Base-by-base conservation (phyloP, 164 flowering plant species). In the Vitis amurensis region DNA sequence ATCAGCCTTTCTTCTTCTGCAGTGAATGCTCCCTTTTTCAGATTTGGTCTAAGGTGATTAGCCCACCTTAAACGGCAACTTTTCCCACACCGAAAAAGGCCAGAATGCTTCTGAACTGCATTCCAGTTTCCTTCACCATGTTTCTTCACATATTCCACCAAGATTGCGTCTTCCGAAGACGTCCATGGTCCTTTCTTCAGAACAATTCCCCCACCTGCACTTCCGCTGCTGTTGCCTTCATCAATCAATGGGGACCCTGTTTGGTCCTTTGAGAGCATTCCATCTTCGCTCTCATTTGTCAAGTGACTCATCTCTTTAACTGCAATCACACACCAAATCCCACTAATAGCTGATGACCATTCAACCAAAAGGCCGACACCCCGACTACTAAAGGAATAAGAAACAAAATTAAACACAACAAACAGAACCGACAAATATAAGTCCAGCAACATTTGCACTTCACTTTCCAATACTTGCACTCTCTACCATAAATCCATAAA, bases 101-200 rank as follows among this genome's bases (percentile, higher is more conserved):
- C 94, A 4, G 97, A 85, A 71, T 88, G 82, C 87, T 88, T 92
- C 72, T 89, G 95, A 50, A 90, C 96, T 57, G 92, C 89, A 82
- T 92, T 92, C 97, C 97, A 92, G 72, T 90, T 92, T 9, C 97
- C 95, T 67, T 92, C 97, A 19, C 96, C 96, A 69, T 90, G 89
- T 77, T 88, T 85, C 61, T 85, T 88, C 59, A 92, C 97, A 76
- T 92, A 90, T 0, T 89, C 97, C 17, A 87, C 79, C 80, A 92
- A 73, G 73, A 90, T 87, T 19, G 89, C 94, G 85, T 92, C 97
- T 80, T 92, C 96, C 15, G 86, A 81, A 49, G 97, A 74, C 31
- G 96, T 88, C 96, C 97, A 92, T 11, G 97, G 97, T 15, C 96
- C 97, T 78, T 92, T 92, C 83, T 92, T 92, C 73, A 90, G 76